These are phyloP conservation scores for Spencermartinsiella ligniputridi DNA, from an alignment of 1,139 yeast species.

Conservation along the genomic window DNA sequence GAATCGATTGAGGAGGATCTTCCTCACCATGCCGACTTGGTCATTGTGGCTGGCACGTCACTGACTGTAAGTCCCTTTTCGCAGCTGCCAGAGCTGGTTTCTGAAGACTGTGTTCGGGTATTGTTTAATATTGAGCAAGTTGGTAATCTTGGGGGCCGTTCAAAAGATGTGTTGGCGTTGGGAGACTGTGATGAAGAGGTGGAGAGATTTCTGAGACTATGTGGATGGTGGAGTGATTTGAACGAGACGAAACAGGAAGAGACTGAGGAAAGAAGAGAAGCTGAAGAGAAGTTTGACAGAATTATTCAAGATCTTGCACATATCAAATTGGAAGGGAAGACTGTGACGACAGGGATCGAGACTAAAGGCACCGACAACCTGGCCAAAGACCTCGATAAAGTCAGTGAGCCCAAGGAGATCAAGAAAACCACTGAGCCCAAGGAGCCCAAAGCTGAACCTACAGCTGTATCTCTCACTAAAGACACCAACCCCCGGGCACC, in stretches of 20 bases:
- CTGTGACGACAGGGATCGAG: too few relatives aligned
- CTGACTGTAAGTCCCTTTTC: conserved; percentile 90
- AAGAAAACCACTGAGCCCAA: too few relatives aligned
- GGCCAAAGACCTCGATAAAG: too few relatives aligned
- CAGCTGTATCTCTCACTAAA: too few relatives aligned
- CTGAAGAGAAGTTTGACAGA: neutral
- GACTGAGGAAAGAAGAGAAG: neutral
- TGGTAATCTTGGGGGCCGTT: conserved; percentile 57
- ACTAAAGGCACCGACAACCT: too few relatives aligned
- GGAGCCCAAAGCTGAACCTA: too few relatives aligned
- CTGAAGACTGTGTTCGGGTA: conserved; percentile 47
- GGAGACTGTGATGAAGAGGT: conserved; percentile 65
- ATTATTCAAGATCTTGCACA: neutral
- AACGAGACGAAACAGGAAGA: neutral
- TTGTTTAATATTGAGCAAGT: conserved; percentile 72
- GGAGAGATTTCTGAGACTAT: conserved; percentile 43
- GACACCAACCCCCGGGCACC: too few relatives aligned
- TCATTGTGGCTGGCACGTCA: conserved; percentile 89
- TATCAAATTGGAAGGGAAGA: neutral
- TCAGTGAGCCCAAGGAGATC: too few relatives aligned
- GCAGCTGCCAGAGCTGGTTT: conserved; percentile 63
- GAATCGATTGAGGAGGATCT: conserved; percentile 52
- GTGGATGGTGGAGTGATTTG: conserved; percentile 53
- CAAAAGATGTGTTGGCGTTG: conserved; percentile 54
- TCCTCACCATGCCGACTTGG: conserved; percentile 54